Evolutionary conservation across 2,329 filamentous ascomycete genomes (phyloP).

Genomic region (Neonectria punicea): DNA sequence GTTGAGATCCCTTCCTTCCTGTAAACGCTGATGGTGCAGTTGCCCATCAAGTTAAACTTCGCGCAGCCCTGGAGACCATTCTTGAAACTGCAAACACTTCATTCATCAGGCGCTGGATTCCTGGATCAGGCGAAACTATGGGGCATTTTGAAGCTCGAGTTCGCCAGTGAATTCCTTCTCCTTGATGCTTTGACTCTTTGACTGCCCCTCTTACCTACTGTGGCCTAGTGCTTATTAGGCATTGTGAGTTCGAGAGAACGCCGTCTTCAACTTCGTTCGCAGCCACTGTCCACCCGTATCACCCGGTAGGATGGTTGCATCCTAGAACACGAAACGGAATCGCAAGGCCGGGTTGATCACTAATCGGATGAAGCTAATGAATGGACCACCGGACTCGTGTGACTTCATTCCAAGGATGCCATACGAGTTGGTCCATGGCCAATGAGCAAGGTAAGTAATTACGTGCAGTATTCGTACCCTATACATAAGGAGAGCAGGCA

Average conservation of each 20-base stretch:
- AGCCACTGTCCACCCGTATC: neutral
- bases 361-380: neutral
- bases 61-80: neutral
- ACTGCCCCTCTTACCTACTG: conserved; percentile 48
- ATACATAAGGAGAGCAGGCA: neutral
- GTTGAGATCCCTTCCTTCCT: neutral
- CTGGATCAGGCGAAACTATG: neutral
- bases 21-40: no score
- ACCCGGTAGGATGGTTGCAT: neutral
- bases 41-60: neutral
- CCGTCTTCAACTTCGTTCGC: neutral
- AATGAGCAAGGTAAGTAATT: neutral
- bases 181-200: neutral
- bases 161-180: neutral
- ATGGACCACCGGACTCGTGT: neutral
- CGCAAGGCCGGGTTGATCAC: neutral
- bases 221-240: conserved; percentile 38
- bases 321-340: neutral
- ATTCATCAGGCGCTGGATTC: neutral
- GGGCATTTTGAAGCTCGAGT: no score
- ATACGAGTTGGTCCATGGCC: neutral
- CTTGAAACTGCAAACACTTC: neutral
- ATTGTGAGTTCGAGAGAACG: conserved; percentile 1
- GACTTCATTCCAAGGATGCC: neutral
- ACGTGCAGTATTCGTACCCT: neutral